Conservation (phyloP, 306 rosid species). For the Adenanthera pavonina region DNA sequence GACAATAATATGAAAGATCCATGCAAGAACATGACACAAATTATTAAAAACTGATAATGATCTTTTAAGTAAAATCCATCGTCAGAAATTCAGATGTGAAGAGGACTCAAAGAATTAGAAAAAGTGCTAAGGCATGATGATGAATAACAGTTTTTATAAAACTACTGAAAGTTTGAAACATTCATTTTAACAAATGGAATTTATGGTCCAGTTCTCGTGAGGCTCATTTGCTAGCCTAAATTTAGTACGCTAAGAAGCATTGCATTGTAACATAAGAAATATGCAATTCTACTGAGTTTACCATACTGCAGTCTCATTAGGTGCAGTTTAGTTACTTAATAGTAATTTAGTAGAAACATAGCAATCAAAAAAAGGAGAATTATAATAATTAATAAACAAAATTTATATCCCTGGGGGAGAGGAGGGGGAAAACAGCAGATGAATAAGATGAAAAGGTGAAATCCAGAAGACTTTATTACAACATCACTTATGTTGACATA, state of each 20-base stretch:
- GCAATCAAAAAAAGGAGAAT: conserved; percentile 1
- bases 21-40: not conserved
- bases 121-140: not conserved
- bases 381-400: not conserved
- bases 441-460: not conserved
- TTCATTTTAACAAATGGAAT: not conserved
- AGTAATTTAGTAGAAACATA: not conserved
- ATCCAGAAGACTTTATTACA: not conserved
- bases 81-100: not conserved
- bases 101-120: not conserved
- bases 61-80: not conserved
- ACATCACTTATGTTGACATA: not conserved
- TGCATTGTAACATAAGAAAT: not conserved
- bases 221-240: not conserved
- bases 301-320: not conserved
- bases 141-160: not conserved
- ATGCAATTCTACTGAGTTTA: not conserved
- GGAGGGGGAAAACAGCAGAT: not conserved
- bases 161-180: not conserved
- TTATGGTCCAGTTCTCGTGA: not conserved
- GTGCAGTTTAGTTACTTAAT: not conserved
- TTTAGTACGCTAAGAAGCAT: not conserved
- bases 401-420: no score
- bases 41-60: not conserved
- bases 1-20: not conserved